Percentiles rank a stretch among this genome's conserved stretches.
Evolutionary conservation across 352 stramenopile species (phyloP).

Genomic region (Elongisporangium undulatum): DNA sequence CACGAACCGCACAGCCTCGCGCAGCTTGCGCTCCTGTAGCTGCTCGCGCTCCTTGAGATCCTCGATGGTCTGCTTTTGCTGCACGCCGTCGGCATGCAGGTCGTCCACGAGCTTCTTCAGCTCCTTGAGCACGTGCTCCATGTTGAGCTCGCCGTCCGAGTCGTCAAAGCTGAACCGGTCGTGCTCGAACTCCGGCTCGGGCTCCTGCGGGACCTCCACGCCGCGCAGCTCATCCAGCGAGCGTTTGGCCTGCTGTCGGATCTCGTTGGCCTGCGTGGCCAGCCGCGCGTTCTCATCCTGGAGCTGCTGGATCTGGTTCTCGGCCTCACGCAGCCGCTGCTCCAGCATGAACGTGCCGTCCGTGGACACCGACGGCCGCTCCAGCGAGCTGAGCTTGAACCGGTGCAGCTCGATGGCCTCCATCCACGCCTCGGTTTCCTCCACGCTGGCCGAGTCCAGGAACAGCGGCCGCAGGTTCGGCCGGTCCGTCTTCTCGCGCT

Average conservation of each 20-base stretch:
- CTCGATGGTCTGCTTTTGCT: conserved; percentile 38
- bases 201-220: conserved; percentile 1
- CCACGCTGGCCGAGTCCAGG: conserved; percentile 46
- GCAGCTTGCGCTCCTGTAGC: conserved; percentile 24
- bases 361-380: conserved; percentile 10
- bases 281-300: conserved; percentile 7
- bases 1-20: conserved; percentile 18
- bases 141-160: conserved; percentile 17
- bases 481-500: conserved; percentile 26
- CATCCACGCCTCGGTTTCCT: conserved; percentile 66
- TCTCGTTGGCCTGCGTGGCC: conserved; percentile 5
- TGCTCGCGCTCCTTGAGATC: conserved; percentile 23
- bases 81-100: conserved; percentile 38
- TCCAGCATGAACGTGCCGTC: conserved; percentile 20
- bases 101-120: conserved; percentile 34
- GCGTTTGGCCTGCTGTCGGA: conserved; percentile 7
- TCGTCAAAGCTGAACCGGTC: conserved; percentile 5
- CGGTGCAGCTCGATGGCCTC: conserved; percentile 59
- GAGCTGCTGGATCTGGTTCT: conserved; percentile 19
- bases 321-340: conserved; percentile 27
- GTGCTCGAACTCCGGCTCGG: background rate
- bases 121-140: conserved; percentile 21
- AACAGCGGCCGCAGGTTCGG: conserved; percentile 61
- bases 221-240: conserved; percentile 16
- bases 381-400: conserved; percentile 48